phyloP scores from a whole-genome alignment of 768 basidiomycete species.

The Lyophyllum atratum region DNA sequence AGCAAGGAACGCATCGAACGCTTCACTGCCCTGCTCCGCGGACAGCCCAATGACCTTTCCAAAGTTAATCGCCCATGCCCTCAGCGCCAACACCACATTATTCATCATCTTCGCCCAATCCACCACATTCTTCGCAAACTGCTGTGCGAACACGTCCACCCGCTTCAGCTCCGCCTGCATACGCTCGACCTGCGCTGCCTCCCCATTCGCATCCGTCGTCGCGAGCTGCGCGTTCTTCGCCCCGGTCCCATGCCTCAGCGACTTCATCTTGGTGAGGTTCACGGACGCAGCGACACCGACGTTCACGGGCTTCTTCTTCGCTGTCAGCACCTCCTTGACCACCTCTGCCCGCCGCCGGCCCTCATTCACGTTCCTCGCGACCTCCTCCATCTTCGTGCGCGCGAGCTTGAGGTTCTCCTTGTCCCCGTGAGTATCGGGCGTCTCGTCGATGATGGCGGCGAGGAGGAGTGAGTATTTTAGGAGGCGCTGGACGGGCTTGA shows the following conservation, averaged over 20 bases:
- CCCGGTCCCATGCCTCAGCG: slow-evolving; percentile 32
- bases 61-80: slow-evolving; percentile 67
- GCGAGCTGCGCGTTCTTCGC: slow-evolving; percentile 8
- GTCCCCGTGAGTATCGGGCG: slow-evolving; percentile 68
- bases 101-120: slow-evolving; percentile 63
- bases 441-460: slow-evolving; percentile 71
- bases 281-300: slow-evolving; percentile 56
- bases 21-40: slow-evolving; percentile 49
- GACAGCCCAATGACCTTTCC: slow-evolving; percentile 67
- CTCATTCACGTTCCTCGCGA: slow-evolving; percentile 79
- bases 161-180: slow-evolving; percentile 59
- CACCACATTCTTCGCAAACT: slow-evolving; percentile 60
- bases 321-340: slow-evolving; percentile 68
- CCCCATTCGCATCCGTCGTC: slow-evolving; percentile 30
- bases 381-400: slow-evolving; percentile 63
- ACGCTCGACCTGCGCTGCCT: slow-evolving; percentile 53
- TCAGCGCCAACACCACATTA: slow-evolving; percentile 48
- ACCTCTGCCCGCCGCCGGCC: slow-evolving; percentile 76
- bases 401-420: slow-evolving; percentile 57
- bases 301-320: slow-evolving; percentile 41
- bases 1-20: slow-evolving; percentile 69
- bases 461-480: slow-evolving; percentile 94
- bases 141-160: slow-evolving; percentile 58
- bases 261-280: slow-evolving; percentile 62
- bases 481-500: slow-evolving; percentile 96